phyloP scores from a whole-genome alignment of 495 filamentous ascomycete species.

The Aspergillus funiculosus region DNA sequence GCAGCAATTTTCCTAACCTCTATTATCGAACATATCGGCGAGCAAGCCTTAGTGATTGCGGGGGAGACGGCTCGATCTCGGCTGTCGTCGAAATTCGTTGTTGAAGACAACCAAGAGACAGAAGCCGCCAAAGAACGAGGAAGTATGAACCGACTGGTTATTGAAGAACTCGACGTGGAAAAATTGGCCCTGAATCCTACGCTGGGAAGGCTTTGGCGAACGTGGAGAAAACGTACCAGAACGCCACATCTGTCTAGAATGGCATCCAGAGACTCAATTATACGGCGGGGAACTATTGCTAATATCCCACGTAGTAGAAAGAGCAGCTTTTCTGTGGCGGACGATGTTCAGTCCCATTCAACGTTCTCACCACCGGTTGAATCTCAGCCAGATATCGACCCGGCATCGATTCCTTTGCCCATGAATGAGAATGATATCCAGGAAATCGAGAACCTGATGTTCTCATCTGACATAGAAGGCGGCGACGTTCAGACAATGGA shows the following conservation, averaged over 20 bases:
- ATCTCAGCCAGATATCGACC: conserved; percentile 34
- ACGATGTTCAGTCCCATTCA: conserved; percentile 23
- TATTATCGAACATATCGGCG: conserved; percentile 89
- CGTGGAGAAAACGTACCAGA: conserved; percentile 81
- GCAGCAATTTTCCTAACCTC: conserved; percentile 95
- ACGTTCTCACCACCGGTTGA: conserved; percentile 6
- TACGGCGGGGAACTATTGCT: conserved; percentile 27
- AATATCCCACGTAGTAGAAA: conserved; percentile 28
- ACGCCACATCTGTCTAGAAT: conserved; percentile 34
- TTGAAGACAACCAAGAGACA: conserved; percentile 17
- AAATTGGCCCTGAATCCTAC: conserved; percentile 84
- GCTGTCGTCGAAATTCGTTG: conserved; percentile 37
- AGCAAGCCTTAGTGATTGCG: conserved; percentile 81
- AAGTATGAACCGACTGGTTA: conserved; percentile 58
- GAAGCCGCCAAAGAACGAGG: conserved; percentile 24
- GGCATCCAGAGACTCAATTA: conserved; percentile 42
- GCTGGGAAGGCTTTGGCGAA: conserved; percentile 84
- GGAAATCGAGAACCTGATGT: conserved; percentile 67
- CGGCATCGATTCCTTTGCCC: conserved; percentile 57
- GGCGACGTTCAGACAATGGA: conserved; percentile 48
- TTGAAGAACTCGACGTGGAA: conserved; percentile 91
- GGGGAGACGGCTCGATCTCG: conserved; percentile 81
- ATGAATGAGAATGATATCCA: conserved; percentile 61
- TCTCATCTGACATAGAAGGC: conserved; percentile 53
- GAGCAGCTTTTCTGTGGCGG: conserved; percentile 36